Evolutionary conservation across 2,329 filamentous ascomycete species (phyloP), one percentile per base, ranked within the genome.

Genomic region (Colletotrichum sp.): DNA sequence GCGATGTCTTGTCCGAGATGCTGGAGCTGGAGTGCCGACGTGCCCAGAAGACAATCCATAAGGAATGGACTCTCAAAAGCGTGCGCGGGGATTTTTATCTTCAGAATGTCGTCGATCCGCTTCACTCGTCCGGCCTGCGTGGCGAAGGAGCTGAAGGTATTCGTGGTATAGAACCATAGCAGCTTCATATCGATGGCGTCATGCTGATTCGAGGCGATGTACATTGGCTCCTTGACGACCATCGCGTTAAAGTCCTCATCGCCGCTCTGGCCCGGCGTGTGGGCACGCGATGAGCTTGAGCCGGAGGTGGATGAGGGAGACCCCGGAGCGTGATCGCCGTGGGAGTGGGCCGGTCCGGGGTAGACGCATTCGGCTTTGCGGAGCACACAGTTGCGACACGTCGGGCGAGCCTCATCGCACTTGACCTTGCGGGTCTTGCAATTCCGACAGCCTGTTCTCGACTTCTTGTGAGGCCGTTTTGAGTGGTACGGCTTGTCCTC

Each of bases 391-490:
- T 86, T 84, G 55, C 86, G 85, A 78, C 90, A 92, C 4, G 83
- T 79, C 1, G 90, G 90, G 32, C 84, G 86, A 7, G 79, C 83
- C 79, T 92, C 89, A 75, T 90, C 87, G 81, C 90, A 91, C 82
- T 90, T 91, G 70, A 90, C 88, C 81, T 89, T 90, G 71, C 90
- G 87, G 18, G 82, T 81, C 82, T 91, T 92, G 85, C 90, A 92
- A 79, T 88, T 89, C 76, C 83, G 83, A 78, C 90, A 92, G 7
- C 89, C 90, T 4, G 85, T 83, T 34, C 90, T 84, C 2, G 89
- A 90, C 81, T 92, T 92, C 78, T 85, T 88, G 80, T 92, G 90
- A 64, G 89, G 88, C 13, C 89, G 86, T 80, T 91, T 92, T 66
- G 86, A 77, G 71, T 87, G 83, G 67, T 86, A 88, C 2, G 84